Base-by-base conservation (phyloP, 1,284 basidiomycete genomes). In the Cystobasidium slooffiae region DNA sequence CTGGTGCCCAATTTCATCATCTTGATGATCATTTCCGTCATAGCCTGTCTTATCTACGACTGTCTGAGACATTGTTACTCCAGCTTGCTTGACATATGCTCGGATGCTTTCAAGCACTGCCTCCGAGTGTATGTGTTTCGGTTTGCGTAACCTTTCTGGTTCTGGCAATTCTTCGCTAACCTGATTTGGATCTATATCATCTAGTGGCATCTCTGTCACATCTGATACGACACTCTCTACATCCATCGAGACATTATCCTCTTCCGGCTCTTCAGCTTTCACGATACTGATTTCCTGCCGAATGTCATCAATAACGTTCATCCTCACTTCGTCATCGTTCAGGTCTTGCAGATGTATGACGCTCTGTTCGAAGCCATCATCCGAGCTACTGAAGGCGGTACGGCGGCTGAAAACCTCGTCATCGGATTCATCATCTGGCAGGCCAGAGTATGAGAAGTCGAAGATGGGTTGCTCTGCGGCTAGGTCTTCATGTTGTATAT, bases 301-400 rank as follows among this genome's bases (percentile, higher is more conserved):
- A 9, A 18, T n/a, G 14, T 41, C 10, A 24, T 22, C 43, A 16
- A 31, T 6, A 53, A 20, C 22, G 37, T 37, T 37, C 6, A 14
- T 47, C 4, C 24, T 4, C 7, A n/a, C 20, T 16, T 18, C 22
- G 12, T 46, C 51, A 1, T 39, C 49, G 37, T 37, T 9, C 1
- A 12, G 1, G 14, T 47, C 44, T n/a, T 63, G 9, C 5, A 63
- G 44, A n/a, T 53, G 64, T 22, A 66, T 20, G 4, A 66, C 39
- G 46, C 64, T 66, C 24, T 47, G 41, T 22, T 66, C 64, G 20
- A 66, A 66, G 2, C 64, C 64, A 22, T 66, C 64, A 49, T 66
- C 64, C 12, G 64, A 66, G 31, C 64, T 56, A 14, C 20, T 41
- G n/a, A 24, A n/a, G n/a, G 31, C 56, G 12, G 39, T 18, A 18